These are phyloP conservation scores for Stachybotrys elegans DNA, from an alignment of 2,329 filamentous ascomycete species.

Conservation along the genomic window DNA sequence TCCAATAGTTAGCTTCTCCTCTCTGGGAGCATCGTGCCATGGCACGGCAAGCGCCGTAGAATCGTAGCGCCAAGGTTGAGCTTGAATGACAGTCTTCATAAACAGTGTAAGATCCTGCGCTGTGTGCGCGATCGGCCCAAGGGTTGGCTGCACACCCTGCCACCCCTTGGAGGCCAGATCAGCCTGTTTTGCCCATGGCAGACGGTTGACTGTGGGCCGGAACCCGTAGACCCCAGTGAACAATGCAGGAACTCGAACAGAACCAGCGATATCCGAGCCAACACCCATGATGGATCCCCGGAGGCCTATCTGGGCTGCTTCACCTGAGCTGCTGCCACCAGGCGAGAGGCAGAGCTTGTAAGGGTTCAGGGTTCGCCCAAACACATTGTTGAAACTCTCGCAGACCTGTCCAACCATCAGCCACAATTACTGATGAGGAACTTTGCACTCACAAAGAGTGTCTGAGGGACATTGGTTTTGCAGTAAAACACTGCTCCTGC, in stretches of 20 bases:
- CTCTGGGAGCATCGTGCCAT: too few relatives aligned
- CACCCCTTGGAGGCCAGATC: constrained; percentile 30
- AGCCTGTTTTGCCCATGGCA: constrained; percentile 27
- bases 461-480: constrained; percentile 46
- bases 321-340: constrained; percentile 32
- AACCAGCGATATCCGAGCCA: constrained; percentile 30
- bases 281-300: constrained; percentile 26
- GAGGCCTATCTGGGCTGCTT: constrained; percentile 29
- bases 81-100: too few relatives aligned
- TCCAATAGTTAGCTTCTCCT: too few relatives aligned
- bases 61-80: too few relatives aligned
- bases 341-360: constrained; percentile 24
- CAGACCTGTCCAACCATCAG: too few relatives aligned
- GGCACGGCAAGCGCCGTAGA: too few relatives aligned
- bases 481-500: constrained; percentile 15
- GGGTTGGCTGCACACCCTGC: constrained; percentile 24
- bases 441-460: too few relatives aligned
- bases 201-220: constrained; percentile 14
- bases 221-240: constrained; percentile 25
- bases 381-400: constrained; percentile 31
- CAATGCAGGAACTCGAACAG: constrained; percentile 23
- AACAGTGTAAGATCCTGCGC: constrained; percentile 11
- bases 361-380: constrained; percentile 28
- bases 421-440: too few relatives aligned
- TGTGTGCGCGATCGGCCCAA: constrained; percentile 26